Conservation (phyloP, 208 protist species). For the Trypanosoma mega region DNA sequence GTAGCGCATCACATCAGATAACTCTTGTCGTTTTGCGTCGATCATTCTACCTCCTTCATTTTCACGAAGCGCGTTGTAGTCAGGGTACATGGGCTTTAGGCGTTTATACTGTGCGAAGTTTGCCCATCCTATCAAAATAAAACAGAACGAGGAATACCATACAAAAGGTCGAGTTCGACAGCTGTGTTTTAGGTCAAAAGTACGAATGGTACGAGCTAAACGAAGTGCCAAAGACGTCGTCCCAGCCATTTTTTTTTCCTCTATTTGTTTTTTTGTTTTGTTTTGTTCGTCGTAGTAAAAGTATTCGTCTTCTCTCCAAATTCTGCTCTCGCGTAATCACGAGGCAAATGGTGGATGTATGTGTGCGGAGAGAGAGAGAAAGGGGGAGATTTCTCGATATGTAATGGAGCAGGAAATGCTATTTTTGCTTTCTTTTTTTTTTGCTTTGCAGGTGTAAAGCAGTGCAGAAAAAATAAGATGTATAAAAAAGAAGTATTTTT, state of each 20-base stretch:
- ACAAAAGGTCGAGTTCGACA: conserved; percentile 49
- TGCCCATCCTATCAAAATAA: conserved; percentile 53
- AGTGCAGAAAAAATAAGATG: too few relatives aligned
- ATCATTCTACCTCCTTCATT: conserved; percentile 69
- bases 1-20: conserved; percentile 73
- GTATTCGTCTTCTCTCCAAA: too few relatives aligned
- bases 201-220: conserved; percentile 43
- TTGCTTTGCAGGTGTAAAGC: too few relatives aligned
- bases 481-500: too few relatives aligned
- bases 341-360: too few relatives aligned
- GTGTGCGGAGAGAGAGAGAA: too few relatives aligned
- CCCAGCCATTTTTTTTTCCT: too few relatives aligned
- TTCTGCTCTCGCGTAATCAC: too few relatives aligned
- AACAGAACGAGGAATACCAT: conserved; percentile 55
- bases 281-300: not conserved
- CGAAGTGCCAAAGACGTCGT: conserved; percentile 25
- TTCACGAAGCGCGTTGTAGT: conserved; percentile 51
- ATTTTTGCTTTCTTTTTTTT: too few relatives aligned
- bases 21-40: conserved; percentile 74
- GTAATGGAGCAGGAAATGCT: too few relatives aligned
- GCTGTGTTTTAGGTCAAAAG: conserved; percentile 55
- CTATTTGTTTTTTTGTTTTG: not conserved
- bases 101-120: conserved; percentile 80
- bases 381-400: too few relatives aligned
- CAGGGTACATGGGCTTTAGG: conserved; percentile 61